Base-by-base conservation (phyloP, 192 early-diverging fungal species). In the Coemansia sp. region DNA sequence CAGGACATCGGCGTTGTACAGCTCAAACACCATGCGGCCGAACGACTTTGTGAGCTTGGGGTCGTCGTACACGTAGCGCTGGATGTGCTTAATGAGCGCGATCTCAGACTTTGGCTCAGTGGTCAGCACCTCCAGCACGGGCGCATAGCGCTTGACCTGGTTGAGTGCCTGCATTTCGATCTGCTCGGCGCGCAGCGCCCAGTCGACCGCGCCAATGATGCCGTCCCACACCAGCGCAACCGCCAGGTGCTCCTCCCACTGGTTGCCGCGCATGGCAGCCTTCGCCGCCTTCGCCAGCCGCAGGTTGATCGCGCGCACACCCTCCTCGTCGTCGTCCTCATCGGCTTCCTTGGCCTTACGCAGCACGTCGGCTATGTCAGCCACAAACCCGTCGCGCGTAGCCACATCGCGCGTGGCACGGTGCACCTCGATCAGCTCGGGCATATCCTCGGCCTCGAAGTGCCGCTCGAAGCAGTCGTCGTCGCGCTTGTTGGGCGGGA, bases 381-480 rank as follows among this genome's bases (percentile, higher is more conserved):
- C 78, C 19, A 91, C 78, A 39, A 93, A 83, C 62, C 85, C 84
- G 36, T 85, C 88, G 74, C 91, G 94, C 67, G 83, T 76, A 42
- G 85, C 81, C 42, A 84, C 84, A 41, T 87, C 87, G 76, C 91
- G 90, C 33, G 88, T 86, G 68, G 89, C 90, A 54, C 85, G 89
- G 73, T 92, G 88, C 84, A 91, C 92, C 48, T 90, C 91, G 33
- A 93, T 91, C 27, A 98, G 75, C 59, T 89, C 87, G 78, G 94
- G 93, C 89, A 98, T 88, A 42, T 93, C 94, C 72, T 95, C 91
- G 53, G 89, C 93, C 77, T 94, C 93, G 85, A 97, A 97, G 83
- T 98, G 95, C 46, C 91, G 90, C 54, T 88, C 88, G 70, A 98
- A 87, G 77, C 90, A 90, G 63, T 95, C 93, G 64, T 92, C 91